Evolutionary conservation across 805 yeast species (phyloP), one percentile per base, ranked within the genome.

Genomic region (Wickerhamiella cacticola): DNA sequence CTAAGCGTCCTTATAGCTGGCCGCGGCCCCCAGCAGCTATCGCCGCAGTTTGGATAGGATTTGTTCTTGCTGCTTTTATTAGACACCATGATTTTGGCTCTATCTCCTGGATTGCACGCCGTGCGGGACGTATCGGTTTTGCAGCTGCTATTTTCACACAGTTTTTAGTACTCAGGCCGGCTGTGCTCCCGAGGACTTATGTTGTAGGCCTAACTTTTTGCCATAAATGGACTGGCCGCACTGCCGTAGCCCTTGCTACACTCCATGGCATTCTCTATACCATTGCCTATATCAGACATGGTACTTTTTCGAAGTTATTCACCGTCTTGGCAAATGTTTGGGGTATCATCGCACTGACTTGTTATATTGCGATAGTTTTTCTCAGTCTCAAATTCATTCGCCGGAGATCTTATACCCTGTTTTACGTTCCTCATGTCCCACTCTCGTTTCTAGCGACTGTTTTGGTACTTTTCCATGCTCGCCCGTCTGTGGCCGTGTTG

Each of bases 211-310:
- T 87, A 29, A 60, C 87, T 9, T 88, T 94, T 0, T 68, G 86
- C 18, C 97, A 89, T 65, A 88, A 88, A 61, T 89, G 96, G 96
- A 67, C 88, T 1, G 82, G 94, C 1, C 69, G 97, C 48, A 64
- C 82, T 2, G 75, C 85, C n/a, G 80, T 86, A 0, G 25, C 82
- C 6, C 80, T 83, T 59, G 74, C 85, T 1, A 49, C 73, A 0
- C 41, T 76, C 8, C 97, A 89, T 59, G 77, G 87, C 0, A 45
- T 70, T 0, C 53, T 83, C 1, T 89, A 85, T 59, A 24, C 50
- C 7, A 19, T 31, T 9, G 38, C 52, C 3, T 54, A 55, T 45
- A 16, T 39, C 22, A 28, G 18, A 10, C 12, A 21, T 24, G 45
- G 33, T 4, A 13, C 31, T 25, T 28, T 47, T 7, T 8, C 25